A percentile compares a stretch with the other conserved stretches of the same genome.
phyloP scores from a whole-genome alignment of 129 eudicot genomes.

The Smallanthus sonchifolius region DNA sequence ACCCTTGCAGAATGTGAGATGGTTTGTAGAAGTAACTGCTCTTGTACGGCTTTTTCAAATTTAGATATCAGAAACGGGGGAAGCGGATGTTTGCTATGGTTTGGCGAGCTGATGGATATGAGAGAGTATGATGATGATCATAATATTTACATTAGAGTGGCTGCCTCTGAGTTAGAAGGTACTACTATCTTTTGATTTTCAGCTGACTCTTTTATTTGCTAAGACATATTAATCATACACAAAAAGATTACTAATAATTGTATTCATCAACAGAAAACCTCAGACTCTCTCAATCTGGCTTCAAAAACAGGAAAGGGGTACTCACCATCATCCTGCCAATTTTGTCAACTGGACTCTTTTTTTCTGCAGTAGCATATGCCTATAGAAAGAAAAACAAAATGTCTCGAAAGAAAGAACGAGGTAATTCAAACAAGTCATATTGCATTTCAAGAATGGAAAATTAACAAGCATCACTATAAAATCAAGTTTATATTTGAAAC shows the following conservation, averaged over 20 bases:
- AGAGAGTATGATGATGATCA: slow-evolving; percentile 5
- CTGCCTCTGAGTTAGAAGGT: slow-evolving; percentile 32
- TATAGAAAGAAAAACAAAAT: background rate
- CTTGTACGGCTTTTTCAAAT: slow-evolving; percentile 20
- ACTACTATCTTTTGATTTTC: too few relatives aligned
- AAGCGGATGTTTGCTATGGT: slow-evolving; percentile 39
- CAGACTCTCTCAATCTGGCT: background rate
- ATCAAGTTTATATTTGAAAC: too few relatives aligned
- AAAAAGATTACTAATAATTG: too few relatives aligned
- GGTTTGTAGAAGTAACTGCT: slow-evolving; percentile 26
- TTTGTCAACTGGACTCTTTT: background rate
- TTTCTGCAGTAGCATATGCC: background rate
- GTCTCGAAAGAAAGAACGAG: background rate
- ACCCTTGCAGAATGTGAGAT: slow-evolving; percentile 33
- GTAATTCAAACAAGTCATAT: background rate
- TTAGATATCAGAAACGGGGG: slow-evolving; percentile 24
- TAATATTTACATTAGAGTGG: slow-evolving; percentile 30
- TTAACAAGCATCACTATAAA: background rate
- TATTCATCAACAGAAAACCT: too few relatives aligned
- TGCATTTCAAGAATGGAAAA: background rate
- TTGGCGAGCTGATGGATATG: slow-evolving; percentile 28
- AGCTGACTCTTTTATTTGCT: too few relatives aligned
- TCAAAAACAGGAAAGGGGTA: background rate
- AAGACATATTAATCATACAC: too few relatives aligned
- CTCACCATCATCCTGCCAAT: background rate